Evolutionary conservation across 2,329 filamentous ascomycete species (phyloP).

Genomic region (Ophiocordyceps camponoti-rufipedis): DNA sequence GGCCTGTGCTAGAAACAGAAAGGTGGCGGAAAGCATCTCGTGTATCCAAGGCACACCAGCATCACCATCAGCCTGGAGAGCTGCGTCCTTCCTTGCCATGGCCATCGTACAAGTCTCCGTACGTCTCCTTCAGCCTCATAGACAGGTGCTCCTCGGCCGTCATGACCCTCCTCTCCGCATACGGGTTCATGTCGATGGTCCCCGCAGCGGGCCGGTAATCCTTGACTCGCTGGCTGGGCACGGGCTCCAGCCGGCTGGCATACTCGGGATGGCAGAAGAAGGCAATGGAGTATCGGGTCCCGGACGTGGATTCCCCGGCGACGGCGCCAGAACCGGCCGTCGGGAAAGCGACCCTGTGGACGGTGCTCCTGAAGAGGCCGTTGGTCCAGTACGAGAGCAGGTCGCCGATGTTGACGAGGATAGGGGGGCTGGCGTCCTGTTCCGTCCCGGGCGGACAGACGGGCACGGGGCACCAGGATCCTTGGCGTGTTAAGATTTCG

Average conservation of each 20-base stretch:
- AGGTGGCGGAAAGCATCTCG: too few species aligned
- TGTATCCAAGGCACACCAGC: too few species aligned
- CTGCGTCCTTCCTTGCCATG: not conserved
- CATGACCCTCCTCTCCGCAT: conserved; percentile 34
- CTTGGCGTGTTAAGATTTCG: conserved; percentile 50
- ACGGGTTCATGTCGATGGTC: conserved; percentile 21
- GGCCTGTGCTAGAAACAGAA: too few species aligned
- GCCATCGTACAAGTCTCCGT: conserved; percentile 32
- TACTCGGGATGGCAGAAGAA: conserved; percentile 50
- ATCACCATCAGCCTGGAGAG: not conserved
- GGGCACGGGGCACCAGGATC: conserved; percentile 43
- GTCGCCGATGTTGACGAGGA: conserved; percentile 61
- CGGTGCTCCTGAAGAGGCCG: conserved; percentile 68
- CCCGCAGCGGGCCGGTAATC: conserved; percentile 17
- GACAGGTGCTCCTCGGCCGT: conserved; percentile 46
- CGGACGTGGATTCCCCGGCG: conserved; percentile 26
- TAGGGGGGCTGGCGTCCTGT: conserved; percentile 44
- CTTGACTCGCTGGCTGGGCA: conserved; percentile 40
- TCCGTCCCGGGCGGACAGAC: conserved; percentile 45
- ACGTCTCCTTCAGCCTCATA: conserved; percentile 41
- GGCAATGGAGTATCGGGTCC: conserved; percentile 45
- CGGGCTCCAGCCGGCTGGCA: conserved; percentile 30
- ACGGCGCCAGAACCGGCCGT: conserved; percentile 7
- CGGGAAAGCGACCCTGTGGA: conserved; percentile 72
- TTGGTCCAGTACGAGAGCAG: conserved; percentile 76